Conservation (phyloP, 2,329 filamentous ascomycete species). For the Atkinsonella texensis region DNA sequence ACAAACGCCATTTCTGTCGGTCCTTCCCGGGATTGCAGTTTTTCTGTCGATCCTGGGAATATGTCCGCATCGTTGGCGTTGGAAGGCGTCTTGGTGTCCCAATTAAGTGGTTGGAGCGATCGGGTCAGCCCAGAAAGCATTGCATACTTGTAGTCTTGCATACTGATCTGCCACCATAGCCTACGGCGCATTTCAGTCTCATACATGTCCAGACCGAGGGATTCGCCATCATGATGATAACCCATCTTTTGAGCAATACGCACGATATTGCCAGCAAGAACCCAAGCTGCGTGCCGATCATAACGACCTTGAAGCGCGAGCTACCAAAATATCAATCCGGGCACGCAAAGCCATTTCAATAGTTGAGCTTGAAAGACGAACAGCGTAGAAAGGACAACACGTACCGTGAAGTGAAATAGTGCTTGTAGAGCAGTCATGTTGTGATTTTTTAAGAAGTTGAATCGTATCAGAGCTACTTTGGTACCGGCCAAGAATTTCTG, state of each 20-base stretch:
- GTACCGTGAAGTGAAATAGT: constrained; percentile 44
- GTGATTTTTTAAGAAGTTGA: constrained; percentile 46
- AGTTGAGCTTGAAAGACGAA: no score
- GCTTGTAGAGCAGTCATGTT: constrained; percentile 48
- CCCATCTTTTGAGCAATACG: constrained; percentile 58
- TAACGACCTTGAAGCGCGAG: constrained; percentile 45
- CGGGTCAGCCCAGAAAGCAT: constrained; percentile 45
- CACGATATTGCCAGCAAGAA: constrained; percentile 47
- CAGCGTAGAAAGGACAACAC: background rate
- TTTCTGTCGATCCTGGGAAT: constrained; percentile 38
- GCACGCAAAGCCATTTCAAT: no score
- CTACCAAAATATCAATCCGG: constrained; percentile 20
- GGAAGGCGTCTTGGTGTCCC: constrained; percentile 43
- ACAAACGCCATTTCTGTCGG: constrained; percentile 51
- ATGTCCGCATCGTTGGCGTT: constrained; percentile 50
- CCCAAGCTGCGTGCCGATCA: constrained; percentile 47
- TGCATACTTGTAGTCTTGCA: constrained; percentile 45
- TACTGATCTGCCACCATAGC: constrained; percentile 53
- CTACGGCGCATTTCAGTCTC: constrained; percentile 57
- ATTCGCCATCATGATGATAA: constrained; percentile 48
- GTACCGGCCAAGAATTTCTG: constrained; percentile 40
- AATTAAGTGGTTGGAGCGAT: constrained; percentile 37
- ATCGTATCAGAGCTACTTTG: constrained; percentile 35
- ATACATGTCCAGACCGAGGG: constrained; percentile 44
- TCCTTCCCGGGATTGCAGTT: constrained; percentile 38